phyloP scores from a whole-genome alignment of 148 eudicot genomes.

The Rhododendron griersonianum region DNA sequence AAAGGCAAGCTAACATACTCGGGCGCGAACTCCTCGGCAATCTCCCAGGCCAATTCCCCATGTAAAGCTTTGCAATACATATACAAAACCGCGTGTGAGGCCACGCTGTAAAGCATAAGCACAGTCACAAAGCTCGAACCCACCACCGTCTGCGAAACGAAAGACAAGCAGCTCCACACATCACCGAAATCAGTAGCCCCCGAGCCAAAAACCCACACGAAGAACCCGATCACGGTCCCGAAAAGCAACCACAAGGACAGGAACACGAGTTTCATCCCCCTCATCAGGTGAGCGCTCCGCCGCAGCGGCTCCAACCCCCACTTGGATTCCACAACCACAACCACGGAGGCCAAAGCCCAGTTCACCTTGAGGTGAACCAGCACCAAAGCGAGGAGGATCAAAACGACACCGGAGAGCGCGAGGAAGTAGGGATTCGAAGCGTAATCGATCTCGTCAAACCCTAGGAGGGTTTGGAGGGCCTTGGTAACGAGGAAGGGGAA shows the following conservation, averaged over 20 bases:
- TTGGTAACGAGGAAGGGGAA: too few relatives aligned
- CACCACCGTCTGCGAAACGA: slow-evolving; percentile 28
- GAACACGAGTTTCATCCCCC: not conserved
- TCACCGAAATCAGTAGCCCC: not conserved
- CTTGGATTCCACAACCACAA: slow-evolving; percentile 54
- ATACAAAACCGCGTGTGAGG: slow-evolving; percentile 47
- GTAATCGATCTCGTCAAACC: too few relatives aligned
- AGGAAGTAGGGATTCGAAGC: too few relatives aligned
- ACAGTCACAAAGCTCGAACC: slow-evolving; percentile 39
- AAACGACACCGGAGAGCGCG: not conserved
- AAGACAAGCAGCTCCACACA: slow-evolving; percentile 14
- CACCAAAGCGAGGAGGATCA: slow-evolving; percentile 11
- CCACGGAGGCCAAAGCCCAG: slow-evolving; percentile 41
- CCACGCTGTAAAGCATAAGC: slow-evolving; percentile 39
- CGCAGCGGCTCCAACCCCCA: slow-evolving; percentile 53
- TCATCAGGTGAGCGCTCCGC: slow-evolving; percentile 43
- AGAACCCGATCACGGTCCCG: slow-evolving; percentile 19
- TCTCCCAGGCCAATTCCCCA: slow-evolving; percentile 65
- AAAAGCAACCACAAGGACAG: slow-evolving; percentile 1
- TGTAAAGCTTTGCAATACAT: slow-evolving; percentile 70
- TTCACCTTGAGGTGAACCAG: slow-evolving; percentile 33
- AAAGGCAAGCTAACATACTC: slow-evolving; percentile 69
- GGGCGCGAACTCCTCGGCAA: slow-evolving; percentile 51
- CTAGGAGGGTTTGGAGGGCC: too few relatives aligned
- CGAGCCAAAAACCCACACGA: slow-evolving; percentile 11